A percentile compares a stretch with the other conserved stretches of the same genome.
Conservation (phyloP, 768 basidiomycete species). For the Pleurotus tuber-regium region DNA sequence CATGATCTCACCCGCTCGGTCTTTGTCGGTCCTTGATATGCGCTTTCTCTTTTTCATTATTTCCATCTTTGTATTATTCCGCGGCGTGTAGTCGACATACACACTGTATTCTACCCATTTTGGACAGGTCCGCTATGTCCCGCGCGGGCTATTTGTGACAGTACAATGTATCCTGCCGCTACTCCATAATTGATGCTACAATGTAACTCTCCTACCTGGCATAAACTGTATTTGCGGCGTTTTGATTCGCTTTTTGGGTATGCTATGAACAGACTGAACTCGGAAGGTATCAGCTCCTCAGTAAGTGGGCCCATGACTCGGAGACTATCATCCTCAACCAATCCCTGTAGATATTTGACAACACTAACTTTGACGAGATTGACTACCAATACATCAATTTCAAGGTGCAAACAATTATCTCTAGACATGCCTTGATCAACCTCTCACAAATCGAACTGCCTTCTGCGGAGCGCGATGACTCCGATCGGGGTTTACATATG, state of each 20-base stretch:
- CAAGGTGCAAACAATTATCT: neutral
- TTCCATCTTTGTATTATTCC: too few species aligned
- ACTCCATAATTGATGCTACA: too few species aligned
- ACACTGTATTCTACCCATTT: too few species aligned
- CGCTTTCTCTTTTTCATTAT: too few species aligned
- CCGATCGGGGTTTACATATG: neutral
- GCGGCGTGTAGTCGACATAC: too few species aligned
- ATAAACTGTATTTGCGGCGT: neutral
- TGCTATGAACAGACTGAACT: neutral
- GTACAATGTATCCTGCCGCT: too few species aligned
- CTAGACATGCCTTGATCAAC: neutral
- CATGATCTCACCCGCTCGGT: too few species aligned
- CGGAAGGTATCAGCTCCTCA: neutral
- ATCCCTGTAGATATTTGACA: neutral
- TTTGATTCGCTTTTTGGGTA: neutral
- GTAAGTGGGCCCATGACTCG: neutral
- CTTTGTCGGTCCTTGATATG: too few species aligned
- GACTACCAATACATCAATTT: neutral
- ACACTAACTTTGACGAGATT: neutral
- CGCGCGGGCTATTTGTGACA: too few species aligned
- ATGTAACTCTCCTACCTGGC: too few species aligned
- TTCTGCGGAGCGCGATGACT: neutral
- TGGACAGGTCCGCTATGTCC: too few species aligned
- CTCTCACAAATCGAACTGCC: neutral
- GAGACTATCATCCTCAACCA: neutral